These are phyloP conservation scores for Penicillium simplicissimum DNA, from an alignment of 495 filamentous ascomycete genomes.

Conservation along the genomic window DNA sequence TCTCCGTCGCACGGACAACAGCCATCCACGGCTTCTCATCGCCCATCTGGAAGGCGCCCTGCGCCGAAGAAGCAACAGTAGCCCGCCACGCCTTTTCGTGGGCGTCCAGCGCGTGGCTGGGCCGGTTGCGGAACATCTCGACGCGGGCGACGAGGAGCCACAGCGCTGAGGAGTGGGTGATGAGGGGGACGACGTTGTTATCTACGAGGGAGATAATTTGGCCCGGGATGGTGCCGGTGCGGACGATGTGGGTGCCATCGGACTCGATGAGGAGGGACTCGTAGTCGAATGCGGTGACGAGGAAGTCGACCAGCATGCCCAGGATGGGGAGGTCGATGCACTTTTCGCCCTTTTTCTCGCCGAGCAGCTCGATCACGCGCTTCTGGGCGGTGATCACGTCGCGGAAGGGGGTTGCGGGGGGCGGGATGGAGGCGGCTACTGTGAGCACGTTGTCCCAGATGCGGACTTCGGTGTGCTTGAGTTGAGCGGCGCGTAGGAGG, in stretches of 20 bases:
- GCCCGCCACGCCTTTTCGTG: slow-evolving; percentile 88
- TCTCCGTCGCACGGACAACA: slow-evolving; percentile 49
- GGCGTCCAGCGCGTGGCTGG: slow-evolving; percentile 69
- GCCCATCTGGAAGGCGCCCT: slow-evolving; percentile 50
- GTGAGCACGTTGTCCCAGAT: slow-evolving; percentile 97
- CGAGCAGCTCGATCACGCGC: slow-evolving; percentile 74
- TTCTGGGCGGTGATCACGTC: slow-evolving; percentile 73
- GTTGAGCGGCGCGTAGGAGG: slow-evolving; percentile 76
- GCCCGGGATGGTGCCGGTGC: slow-evolving; percentile 47
- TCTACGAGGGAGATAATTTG: slow-evolving; percentile 74
- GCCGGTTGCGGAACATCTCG: slow-evolving; percentile 67
- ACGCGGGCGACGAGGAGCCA: slow-evolving; percentile 74
- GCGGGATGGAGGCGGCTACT: slow-evolving; percentile 73
- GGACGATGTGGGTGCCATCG: slow-evolving; percentile 31
- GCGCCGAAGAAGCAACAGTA: slow-evolving; percentile 52
- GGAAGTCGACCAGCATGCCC: slow-evolving; percentile 67
- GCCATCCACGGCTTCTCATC: slow-evolving; percentile 51
- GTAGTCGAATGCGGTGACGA: slow-evolving; percentile 53
- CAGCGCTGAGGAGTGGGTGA: slow-evolving; percentile 73
- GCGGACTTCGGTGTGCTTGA: slow-evolving; percentile 79
- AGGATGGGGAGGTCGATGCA: slow-evolving; percentile 76
- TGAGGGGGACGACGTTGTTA: slow-evolving; percentile 69
- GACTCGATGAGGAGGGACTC: slow-evolving; percentile 36
- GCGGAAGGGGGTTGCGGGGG: slow-evolving; percentile 66
- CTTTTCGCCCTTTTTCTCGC: slow-evolving; percentile 65